Evolutionary conservation across 805 yeast genomes (phyloP), one percentile per base, ranked within the genome.

Genomic region (Monosporozyma siamensis): DNA sequence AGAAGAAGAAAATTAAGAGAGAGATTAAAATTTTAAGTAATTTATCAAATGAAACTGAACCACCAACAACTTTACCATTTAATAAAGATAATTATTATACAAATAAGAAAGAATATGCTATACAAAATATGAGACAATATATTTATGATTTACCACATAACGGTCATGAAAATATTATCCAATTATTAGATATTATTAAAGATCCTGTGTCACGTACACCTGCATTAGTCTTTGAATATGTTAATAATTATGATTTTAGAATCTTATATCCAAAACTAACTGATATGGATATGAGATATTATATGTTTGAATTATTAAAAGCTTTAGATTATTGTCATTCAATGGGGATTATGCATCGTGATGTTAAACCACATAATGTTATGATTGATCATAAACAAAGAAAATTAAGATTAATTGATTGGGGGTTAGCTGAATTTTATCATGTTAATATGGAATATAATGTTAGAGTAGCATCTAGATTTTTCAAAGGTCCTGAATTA

Each of bases 361-460:
- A 89, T 64, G 95, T 89, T 43, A 89, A 89, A 63, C 97, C 97
- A 9, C 95, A 89, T 56, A 89, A 89, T 63, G 84, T 89, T 49
- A 89, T 89, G 95, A 89, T 89, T 52, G 96, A 89, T 62, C 95
- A 85, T 43, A 67, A 72, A 46, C 73, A 71, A 48, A 78, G 67
- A 61, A 77, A 75, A 55, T 66, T 89, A 52, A 74, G 95, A 49
- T 72, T 88, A 49, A 88, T 89, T 42, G 97, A 89, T 64, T 89
- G 96, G 96, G 97, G 97, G 6, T 67, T 89, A 41, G 96, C 97
- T 7, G 97, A 89, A 61, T 88, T 86, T 59, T 88, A 88, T 58
- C 96, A 89, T 59, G 78, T 86, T 20, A 87, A 87, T 11, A 82
- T 78, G 59, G 95, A 86, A 54, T 89, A 85, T 56, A 89, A 89